Percentiles rank a stretch among this genome's conserved stretches.
These are phyloP conservation scores for Chlorophyllum brunneum DNA, from an alignment of 768 basidiomycete genomes.

Conservation along the genomic window DNA sequence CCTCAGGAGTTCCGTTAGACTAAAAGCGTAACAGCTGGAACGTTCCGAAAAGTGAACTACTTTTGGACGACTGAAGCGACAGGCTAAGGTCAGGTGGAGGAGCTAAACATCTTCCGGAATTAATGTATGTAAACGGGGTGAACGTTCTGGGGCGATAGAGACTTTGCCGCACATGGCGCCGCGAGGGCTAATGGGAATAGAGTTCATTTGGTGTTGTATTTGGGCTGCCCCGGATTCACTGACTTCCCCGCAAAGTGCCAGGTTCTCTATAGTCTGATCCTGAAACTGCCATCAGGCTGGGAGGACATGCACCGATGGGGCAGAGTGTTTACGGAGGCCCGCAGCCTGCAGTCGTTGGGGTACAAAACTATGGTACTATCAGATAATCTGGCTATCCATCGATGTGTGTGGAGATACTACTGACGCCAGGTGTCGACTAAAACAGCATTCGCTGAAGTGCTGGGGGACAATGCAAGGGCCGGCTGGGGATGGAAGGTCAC, in stretches of 20 bases:
- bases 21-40: conserved; percentile 8
- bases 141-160: conserved; percentile 4
- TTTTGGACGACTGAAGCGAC: not conserved
- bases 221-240: no score
- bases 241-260: no score
- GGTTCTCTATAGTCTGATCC: no score
- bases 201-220: no score
- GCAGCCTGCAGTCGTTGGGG: no score
- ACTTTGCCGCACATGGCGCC: conserved; percentile 8
- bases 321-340: no score
- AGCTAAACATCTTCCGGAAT: conserved; percentile 9
- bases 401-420: not conserved
- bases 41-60: not conserved
- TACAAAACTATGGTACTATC: no score
- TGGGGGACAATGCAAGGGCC: not conserved
- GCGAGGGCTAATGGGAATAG: conserved; percentile 6
- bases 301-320: no score
- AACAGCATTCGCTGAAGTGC: no score
- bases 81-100: conserved; percentile 5
- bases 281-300: no score
- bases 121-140: conserved; percentile 8
- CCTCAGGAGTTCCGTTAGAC: conserved; percentile 1
- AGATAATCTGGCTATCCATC: not conserved
- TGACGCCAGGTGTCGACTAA: no score
- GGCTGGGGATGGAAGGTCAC: not conserved